Conservation (phyloP, 2,329 filamentous ascomycete genomes). For the Rasamsonia emersonii region DNA sequence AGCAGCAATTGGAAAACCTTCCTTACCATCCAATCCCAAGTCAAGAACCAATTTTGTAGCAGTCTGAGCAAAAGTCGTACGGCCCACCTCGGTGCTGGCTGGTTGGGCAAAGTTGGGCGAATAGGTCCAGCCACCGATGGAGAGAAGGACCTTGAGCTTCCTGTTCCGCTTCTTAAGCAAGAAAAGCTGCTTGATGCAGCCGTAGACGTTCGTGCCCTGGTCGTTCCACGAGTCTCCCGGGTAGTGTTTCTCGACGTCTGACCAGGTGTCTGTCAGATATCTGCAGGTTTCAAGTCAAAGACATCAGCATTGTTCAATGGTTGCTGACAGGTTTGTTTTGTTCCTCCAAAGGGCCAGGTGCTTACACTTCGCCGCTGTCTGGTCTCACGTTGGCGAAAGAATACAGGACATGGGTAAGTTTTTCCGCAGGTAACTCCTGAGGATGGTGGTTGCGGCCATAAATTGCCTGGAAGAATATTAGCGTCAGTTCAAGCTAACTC, state of each 20-base stretch:
- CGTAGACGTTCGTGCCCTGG: slow-evolving; percentile 63
- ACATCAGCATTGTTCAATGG: slow-evolving; percentile 7
- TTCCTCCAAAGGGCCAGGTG: slow-evolving; percentile 2
- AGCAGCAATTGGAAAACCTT: slow-evolving; percentile 1
- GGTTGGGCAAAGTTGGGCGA: slow-evolving; percentile 68
- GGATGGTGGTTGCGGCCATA: slow-evolving; percentile 76
- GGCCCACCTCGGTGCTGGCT: slow-evolving; percentile 52
- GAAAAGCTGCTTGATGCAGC: slow-evolving; percentile 68
- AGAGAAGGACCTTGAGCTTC: slow-evolving; percentile 69
- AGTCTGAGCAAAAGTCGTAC: slow-evolving; percentile 58
- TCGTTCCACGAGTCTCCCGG: slow-evolving; percentile 60
- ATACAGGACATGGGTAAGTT: slow-evolving; percentile 80
- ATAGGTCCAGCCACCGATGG: slow-evolving; percentile 74
- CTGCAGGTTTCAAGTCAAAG: no score
- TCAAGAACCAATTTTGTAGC: slow-evolving; percentile 70
- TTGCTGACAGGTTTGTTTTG: not conserved
- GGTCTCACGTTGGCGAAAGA: slow-evolving; percentile 77
- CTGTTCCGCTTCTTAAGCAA: slow-evolving; percentile 67
- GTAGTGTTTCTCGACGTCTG: slow-evolving; percentile 63
- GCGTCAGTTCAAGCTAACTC: no score
- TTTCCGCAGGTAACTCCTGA: slow-evolving; percentile 68
- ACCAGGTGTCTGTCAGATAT: slow-evolving; percentile 56
- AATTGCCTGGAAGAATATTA: slow-evolving; percentile 50
- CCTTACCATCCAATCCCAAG: slow-evolving; percentile 56
- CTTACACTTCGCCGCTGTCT: slow-evolving; percentile 68